Conservation (phyloP, 2,329 filamentous ascomycete genomes). For the Chaetomiaceae sp. region DNA sequence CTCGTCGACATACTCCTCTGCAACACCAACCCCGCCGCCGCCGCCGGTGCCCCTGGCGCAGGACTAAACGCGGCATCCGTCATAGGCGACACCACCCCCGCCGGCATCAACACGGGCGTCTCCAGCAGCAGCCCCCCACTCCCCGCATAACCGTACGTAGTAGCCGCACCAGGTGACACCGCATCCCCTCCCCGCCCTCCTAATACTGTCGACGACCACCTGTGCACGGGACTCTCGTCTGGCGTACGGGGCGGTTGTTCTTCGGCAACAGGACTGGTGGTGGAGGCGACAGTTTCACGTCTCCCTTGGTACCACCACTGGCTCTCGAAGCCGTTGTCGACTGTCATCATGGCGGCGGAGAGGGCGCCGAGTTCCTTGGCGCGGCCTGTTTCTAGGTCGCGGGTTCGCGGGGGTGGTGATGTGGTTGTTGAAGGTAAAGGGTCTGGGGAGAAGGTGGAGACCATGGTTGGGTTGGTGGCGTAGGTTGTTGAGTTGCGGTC, state of each 20-base stretch:
- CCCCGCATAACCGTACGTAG: too few relatives aligned
- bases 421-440: slow-evolving; percentile 4
- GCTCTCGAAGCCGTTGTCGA: slow-evolving; percentile 55
- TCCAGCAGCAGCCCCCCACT: not conserved
- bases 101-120: not conserved
- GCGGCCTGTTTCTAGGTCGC: slow-evolving; percentile 34
- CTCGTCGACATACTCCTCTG: slow-evolving; percentile 37
- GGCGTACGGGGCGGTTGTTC: slow-evolving; percentile 3
- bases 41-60: slow-evolving; percentile 12
- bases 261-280: slow-evolving; percentile 7
- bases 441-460: slow-evolving; percentile 26
- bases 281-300: slow-evolving; percentile 25
- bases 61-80: slow-evolving; percentile 30
- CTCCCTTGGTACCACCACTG: slow-evolving; percentile 54
- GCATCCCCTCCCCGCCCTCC: too few relatives aligned
- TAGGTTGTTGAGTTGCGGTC: slow-evolving; percentile 11
- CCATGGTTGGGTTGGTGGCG: slow-evolving; percentile 23
- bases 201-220: slow-evolving; percentile 18
- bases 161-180: too few relatives aligned
- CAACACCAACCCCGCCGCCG: slow-evolving; percentile 23
- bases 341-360: slow-evolving; percentile 51
- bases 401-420: slow-evolving; percentile 5
- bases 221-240: slow-evolving; percentile 7
- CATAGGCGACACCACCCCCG: slow-evolving; percentile 37
- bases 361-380: slow-evolving; percentile 44